Evolutionary conservation across 2,329 filamentous ascomycete genomes (phyloP), one percentile per base, ranked within the genome.

Genomic region (Fulvia fulva): DNA sequence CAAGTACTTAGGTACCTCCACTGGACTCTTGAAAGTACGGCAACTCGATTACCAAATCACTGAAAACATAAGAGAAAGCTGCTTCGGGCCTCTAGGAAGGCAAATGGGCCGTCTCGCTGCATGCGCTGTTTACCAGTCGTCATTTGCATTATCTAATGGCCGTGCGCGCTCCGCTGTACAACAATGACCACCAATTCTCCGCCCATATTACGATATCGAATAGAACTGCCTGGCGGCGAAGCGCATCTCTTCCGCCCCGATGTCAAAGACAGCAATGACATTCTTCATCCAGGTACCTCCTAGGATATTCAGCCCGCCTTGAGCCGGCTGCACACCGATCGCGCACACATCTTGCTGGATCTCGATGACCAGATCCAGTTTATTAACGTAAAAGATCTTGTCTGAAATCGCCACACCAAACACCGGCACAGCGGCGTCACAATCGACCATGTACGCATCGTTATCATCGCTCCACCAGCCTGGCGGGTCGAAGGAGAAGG

Each of bases 251-350:
- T 70, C 70, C 21, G 71, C 75, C 11, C 77, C 78, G 57, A 81
- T 73, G 70, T 82, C 80, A 67, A 79, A 81, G 1, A 82, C 78
- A 9, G 75, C 70, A 4, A 82, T 67, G 0, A 81, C 79, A 60
- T 79, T 80, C 68, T 78, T 79, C 67, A 80, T 68, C 61, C 80
- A 81, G 3, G 74, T 69, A 53, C 77, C 77, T 0, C 80, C 80
- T 49, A 81, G 61, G 44, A 81, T 76, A 37, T 68, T 73, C 41
- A 73, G 45, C 2, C 68, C 71, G 9, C 67, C 58, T 14, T 65
- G 66, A n/a, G 64, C 69, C 43, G 69, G 61, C 45, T 73, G 64
- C 26, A 76, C 66, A 6, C 67, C 75, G 41, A 65, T 67, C 1
- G 74, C 66, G 56, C 75, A 77, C 23, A 30, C 34, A 21, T 37